Conservation (phyloP, 1,139 yeast species). For the Wickerhamomyces sp. region DNA sequence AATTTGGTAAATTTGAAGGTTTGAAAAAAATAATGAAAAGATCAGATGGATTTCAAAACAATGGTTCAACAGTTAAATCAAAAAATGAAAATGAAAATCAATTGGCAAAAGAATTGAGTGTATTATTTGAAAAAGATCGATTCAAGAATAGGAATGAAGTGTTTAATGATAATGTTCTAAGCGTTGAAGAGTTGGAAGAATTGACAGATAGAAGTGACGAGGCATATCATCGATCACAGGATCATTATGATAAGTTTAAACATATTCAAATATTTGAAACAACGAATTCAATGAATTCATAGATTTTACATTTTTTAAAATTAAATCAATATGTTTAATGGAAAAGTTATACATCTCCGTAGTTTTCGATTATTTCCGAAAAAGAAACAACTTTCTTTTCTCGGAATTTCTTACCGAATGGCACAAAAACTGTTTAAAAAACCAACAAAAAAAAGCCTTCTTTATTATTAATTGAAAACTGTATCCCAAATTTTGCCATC, state of each 20-base stretch:
- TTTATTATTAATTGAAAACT: too few relatives aligned
- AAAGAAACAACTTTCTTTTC: too few relatives aligned
- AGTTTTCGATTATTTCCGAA: too few relatives aligned
- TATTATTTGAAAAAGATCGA: constrained; percentile 15
- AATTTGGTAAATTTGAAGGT: constrained; percentile 71
- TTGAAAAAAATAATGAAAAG: constrained; percentile 31
- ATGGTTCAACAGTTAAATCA: constrained; percentile 3
- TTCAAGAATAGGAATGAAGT: constrained; percentile 5
- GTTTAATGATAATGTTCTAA: constrained; percentile 10
- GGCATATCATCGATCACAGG: constrained; percentile 31
- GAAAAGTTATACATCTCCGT: too few relatives aligned
- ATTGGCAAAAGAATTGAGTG: constrained; percentile 17
- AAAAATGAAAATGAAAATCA: constrained; percentile 5
- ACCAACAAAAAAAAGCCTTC: too few relatives aligned
- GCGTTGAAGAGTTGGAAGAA: constrained; percentile 38
- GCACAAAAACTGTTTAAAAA: too few relatives aligned
- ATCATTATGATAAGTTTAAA: constrained; percentile 23
- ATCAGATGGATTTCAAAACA: constrained; percentile 5
- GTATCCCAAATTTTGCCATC: too few relatives aligned
- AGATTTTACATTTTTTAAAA: not conserved
- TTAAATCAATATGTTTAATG: too few relatives aligned
- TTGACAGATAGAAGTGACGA: constrained; percentile 40
- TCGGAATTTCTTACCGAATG: too few relatives aligned
- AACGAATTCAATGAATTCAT: constrained; percentile 1
- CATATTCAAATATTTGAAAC: constrained; percentile 54